These are phyloP conservation scores for Beauveria sp. DNA, from an alignment of 2,329 filamentous ascomycete genomes.

Conservation along the genomic window DNA sequence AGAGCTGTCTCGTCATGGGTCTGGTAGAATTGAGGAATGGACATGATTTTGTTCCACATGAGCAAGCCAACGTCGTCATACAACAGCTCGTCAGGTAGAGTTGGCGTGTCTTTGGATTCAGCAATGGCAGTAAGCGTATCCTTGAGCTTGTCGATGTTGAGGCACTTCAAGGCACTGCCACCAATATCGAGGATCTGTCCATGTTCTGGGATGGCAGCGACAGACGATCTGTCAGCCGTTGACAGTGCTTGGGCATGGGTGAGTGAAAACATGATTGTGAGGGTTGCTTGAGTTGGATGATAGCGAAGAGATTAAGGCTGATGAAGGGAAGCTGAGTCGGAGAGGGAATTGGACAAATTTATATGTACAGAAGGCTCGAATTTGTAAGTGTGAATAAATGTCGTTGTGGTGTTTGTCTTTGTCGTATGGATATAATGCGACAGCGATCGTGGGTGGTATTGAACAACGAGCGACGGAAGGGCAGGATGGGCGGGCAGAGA, in stretches of 20 bases:
- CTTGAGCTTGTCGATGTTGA: constrained; percentile 22
- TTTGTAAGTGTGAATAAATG: no score
- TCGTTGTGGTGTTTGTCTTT: not conserved
- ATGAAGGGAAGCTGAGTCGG: not conserved
- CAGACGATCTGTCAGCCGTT: not conserved
- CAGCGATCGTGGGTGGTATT: no score
- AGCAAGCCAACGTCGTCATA: constrained; percentile 30
- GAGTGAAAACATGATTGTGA: not conserved
- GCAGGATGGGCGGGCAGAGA: no score
- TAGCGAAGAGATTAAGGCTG: not conserved
- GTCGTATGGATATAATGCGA: no score
- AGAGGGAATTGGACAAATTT: no score
- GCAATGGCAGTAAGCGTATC: constrained; percentile 19
- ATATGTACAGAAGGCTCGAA: no score
- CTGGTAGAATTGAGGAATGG: constrained; percentile 32
- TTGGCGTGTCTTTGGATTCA: constrained; percentile 19
- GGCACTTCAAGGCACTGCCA: constrained; percentile 25
- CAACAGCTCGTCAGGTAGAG: constrained; percentile 32
- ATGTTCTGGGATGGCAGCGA: constrained; percentile 16
- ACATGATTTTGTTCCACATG: constrained; percentile 36
- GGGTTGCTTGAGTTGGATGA: not conserved
- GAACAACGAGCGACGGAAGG: no score
- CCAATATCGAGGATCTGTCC: constrained; percentile 32
- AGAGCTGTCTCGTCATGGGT: constrained; percentile 32
- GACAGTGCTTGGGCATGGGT: not conserved